Conservation (phyloP, 1,284 basidiomycete genomes). For the Cutaneotrichosporon sp. region DNA sequence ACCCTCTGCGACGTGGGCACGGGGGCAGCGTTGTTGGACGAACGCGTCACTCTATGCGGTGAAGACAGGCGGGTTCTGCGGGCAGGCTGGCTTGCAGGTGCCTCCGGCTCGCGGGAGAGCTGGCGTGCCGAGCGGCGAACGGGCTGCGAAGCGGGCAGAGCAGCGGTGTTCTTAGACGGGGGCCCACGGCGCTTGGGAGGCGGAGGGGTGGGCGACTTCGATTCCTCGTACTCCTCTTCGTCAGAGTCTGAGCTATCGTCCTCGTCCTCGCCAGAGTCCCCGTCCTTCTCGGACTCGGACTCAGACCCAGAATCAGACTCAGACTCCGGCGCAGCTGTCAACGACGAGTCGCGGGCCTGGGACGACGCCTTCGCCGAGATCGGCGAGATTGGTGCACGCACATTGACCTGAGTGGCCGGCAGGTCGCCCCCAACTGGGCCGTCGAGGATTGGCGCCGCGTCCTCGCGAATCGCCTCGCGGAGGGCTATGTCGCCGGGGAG, state of each 20-base stretch:
- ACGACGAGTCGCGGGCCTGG: not conserved
- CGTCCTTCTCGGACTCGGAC: not conserved
- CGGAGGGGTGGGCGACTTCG: not conserved
- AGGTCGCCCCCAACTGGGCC: conserved; percentile 2
- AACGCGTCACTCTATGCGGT: not conserved
- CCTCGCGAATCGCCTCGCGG: conserved; percentile 24
- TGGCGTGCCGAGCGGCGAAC: conserved; percentile 2
- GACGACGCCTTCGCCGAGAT: not conserved
- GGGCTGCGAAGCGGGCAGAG: not conserved
- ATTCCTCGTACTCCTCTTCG: not conserved
- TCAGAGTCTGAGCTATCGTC: no score
- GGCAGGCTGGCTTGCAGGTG: not conserved
- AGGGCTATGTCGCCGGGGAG: conserved; percentile 20
- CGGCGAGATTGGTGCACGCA: not conserved
- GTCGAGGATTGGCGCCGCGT: conserved; percentile 2
- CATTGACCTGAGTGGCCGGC: conserved; percentile 11
- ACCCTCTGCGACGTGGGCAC: not conserved
- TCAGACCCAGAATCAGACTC: no score
- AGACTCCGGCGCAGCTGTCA: no score
- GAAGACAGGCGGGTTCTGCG: conserved; percentile 10
- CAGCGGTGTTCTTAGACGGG: conserved; percentile 3
- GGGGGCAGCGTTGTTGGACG: not conserved
- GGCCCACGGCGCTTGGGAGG: conserved; percentile 9
- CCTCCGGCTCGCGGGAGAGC: conserved; percentile 4
- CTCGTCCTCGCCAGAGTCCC: not conserved